Percentiles rank a stretch among this genome's conserved stretches.
phyloP scores from a whole-genome alignment of 495 filamentous ascomycete genomes.

The Trichoderma orchidacearum region DNA sequence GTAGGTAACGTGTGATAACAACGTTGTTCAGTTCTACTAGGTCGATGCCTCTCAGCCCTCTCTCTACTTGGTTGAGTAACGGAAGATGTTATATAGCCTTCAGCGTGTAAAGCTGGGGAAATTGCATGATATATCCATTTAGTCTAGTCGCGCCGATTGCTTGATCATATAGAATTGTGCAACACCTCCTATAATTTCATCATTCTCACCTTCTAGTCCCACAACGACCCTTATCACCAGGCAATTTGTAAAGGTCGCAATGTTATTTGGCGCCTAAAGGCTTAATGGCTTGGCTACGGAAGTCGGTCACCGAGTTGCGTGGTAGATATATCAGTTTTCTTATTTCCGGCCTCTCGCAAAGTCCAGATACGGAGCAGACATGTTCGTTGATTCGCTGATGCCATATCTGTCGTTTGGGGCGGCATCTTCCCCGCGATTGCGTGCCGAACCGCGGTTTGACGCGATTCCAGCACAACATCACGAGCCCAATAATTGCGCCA shows the following conservation, averaged over 20 bases:
- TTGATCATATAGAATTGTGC: neutral
- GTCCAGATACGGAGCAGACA: too few species aligned
- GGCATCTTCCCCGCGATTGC: neutral
- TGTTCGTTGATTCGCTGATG: too few species aligned
- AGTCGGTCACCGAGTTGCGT: neutral
- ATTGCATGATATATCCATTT: neutral
- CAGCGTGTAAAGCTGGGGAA: too few species aligned
- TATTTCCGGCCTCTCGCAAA: neutral
- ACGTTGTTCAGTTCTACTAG: too few species aligned
- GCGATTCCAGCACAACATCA: neutral
- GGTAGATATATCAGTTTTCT: neutral
- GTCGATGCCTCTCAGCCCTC: too few species aligned
- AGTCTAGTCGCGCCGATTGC: neutral
- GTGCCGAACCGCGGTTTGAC: neutral
- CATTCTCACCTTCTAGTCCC: neutral
- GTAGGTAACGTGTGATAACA: too few species aligned
- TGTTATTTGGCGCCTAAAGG: neutral
- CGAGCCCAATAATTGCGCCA: neutral
- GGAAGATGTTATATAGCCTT: too few species aligned
- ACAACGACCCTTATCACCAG: neutral
- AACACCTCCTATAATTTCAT: neutral
- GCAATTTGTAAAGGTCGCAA: neutral
- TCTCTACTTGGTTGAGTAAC: too few species aligned
- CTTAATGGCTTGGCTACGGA: neutral
- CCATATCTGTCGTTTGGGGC: neutral